Evolutionary conservation across 2,329 filamentous ascomycete species (phyloP).

Genomic region (Colletotrichum magnum): DNA sequence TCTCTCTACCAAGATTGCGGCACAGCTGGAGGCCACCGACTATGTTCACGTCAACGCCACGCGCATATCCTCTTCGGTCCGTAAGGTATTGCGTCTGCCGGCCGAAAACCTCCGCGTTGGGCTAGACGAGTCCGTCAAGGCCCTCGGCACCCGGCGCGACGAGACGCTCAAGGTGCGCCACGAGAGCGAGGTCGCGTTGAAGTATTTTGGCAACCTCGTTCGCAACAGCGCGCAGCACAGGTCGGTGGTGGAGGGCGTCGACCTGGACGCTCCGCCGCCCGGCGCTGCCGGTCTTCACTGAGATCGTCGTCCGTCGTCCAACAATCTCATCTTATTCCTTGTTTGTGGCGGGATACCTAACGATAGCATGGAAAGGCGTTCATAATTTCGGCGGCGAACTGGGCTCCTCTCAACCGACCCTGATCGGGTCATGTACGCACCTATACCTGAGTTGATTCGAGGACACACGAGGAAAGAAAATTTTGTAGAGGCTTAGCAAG

Average conservation of each 20-base stretch:
- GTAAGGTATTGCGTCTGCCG: conserved; percentile 89
- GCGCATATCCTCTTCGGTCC: conserved; percentile 87
- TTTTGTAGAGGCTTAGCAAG: background rate
- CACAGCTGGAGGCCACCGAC: conserved; percentile 85
- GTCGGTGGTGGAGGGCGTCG: conserved; percentile 64
- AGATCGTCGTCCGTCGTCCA: background rate
- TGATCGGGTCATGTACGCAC: conserved; percentile 10
- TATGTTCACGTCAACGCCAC: conserved; percentile 92
- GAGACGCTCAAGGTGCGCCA: conserved; percentile 85
- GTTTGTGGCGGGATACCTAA: conserved; percentile 38
- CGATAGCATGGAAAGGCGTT: conserved; percentile 40
- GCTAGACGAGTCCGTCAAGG: conserved; percentile 87
- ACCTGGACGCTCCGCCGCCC: conserved; percentile 67
- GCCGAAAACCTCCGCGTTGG: conserved; percentile 88
- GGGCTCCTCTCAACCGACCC: conserved; percentile 29
- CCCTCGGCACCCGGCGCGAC: conserved; percentile 82
- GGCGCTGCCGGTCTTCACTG: conserved; percentile 43
- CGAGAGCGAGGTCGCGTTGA: conserved; percentile 88
- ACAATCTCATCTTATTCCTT: conserved; percentile 22
- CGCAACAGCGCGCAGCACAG: conserved; percentile 72
- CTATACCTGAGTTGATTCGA: conserved; percentile 35
- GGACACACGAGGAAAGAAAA: conserved; percentile 4
- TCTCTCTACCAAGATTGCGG: conserved; percentile 86
- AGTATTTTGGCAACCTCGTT: conserved; percentile 91
- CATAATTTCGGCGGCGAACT: conserved; percentile 19